Evolutionary conservation across 2,329 filamentous ascomycete species (phyloP).

Genomic region (Simplicillium aogashimaense): DNA sequence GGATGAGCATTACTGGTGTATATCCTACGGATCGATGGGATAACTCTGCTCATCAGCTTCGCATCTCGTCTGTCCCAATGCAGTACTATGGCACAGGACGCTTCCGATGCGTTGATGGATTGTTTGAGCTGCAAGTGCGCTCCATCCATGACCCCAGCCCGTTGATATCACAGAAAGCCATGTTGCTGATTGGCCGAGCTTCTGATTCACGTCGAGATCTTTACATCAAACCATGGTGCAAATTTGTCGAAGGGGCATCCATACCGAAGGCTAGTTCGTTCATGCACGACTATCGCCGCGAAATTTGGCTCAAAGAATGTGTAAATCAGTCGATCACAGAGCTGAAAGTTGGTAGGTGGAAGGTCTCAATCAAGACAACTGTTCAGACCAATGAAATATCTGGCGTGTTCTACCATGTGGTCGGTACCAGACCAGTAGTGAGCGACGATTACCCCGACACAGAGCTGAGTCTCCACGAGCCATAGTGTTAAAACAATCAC

Average conservation of each 20-base stretch:
- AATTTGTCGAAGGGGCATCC: neutral
- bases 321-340: neutral
- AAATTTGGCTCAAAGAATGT: neutral
- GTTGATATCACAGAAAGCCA: neutral
- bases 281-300: no score
- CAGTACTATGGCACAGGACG: neutral
- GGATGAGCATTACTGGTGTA: neutral
- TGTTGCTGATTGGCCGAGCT: neutral
- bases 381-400: neutral
- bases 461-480: conserved; percentile 5
- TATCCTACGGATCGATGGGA: neutral
- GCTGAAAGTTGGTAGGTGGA: neutral
- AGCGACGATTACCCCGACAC: no score
- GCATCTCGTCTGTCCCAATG: neutral
- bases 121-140: neutral
- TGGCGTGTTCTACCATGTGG: neutral
- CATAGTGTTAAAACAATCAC: no score
- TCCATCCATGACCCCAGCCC: no score
- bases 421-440: neutral
- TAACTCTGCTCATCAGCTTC: neutral
- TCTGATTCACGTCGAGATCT: neutral
- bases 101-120: neutral
- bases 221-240: neutral
- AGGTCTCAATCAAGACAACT: neutral
- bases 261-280: neutral